Evolutionary conservation across 2,329 filamentous ascomycete species (phyloP).

Genomic region (Beauveria caledonica): DNA sequence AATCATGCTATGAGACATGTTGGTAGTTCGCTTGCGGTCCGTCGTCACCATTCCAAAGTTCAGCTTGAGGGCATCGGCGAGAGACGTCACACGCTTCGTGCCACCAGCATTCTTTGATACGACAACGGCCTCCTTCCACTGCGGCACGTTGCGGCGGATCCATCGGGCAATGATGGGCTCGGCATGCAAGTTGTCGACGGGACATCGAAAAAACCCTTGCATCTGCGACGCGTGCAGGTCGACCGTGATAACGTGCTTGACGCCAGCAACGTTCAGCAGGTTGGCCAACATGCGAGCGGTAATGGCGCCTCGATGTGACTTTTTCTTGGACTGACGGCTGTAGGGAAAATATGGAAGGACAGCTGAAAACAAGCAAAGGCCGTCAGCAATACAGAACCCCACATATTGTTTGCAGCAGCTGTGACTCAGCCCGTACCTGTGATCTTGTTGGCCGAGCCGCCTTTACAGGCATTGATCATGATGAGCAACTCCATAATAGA

Average conservation of each 20-base stretch:
- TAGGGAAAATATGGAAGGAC: slow-evolving; percentile 97
- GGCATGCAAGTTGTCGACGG: slow-evolving; percentile 93
- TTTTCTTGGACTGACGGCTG: slow-evolving; percentile 98
- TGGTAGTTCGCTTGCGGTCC: slow-evolving; percentile 57
- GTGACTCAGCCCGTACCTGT: slow-evolving; percentile 53
- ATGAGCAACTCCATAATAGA: slow-evolving; percentile 98
- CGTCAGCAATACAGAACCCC: neutral
- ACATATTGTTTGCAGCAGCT: neutral
- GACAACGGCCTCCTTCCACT: slow-evolving; percentile 87
- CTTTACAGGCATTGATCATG: slow-evolving; percentile 98
- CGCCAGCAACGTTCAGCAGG: slow-evolving; percentile 82
- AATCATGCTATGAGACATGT: slow-evolving; percentile 71
- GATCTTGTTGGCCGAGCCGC: slow-evolving; percentile 91
- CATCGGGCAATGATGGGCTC: slow-evolving; percentile 92
- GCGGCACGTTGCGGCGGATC: slow-evolving; percentile 81
- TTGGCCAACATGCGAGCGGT: slow-evolving; percentile 97
- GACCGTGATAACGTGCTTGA: slow-evolving; percentile 95
- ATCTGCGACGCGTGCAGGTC: slow-evolving; percentile 97
- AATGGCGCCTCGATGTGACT: slow-evolving; percentile 91
- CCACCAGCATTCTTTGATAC: slow-evolving; percentile 98
- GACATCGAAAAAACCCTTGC: slow-evolving; percentile 98
- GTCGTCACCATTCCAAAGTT: slow-evolving; percentile 97
- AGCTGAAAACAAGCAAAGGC: slow-evolving; percentile 38
- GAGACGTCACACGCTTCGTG: slow-evolving; percentile 91
- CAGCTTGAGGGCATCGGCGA: slow-evolving; percentile 91